Percentiles rank a stretch among this genome's conserved stretches.
These are phyloP conservation scores for Aurantiochytrium sp. DNA, from an alignment of 108 stramenopile species.

Conservation along the genomic window DNA sequence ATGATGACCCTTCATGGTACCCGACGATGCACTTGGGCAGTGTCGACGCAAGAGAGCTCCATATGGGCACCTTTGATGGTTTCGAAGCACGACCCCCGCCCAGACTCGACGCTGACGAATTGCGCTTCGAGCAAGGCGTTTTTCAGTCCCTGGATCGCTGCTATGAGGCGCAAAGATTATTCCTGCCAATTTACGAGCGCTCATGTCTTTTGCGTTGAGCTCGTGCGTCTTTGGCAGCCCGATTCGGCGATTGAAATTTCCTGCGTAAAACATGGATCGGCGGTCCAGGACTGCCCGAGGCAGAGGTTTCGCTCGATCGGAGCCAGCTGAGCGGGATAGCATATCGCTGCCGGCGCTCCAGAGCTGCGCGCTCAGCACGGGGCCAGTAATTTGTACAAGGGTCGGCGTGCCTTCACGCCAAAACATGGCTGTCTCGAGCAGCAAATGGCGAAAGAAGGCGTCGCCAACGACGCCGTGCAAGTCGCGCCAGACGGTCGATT, in stretches of 20 bases:
- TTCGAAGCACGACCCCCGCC: not conserved
- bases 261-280: not conserved
- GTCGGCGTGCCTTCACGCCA: not conserved
- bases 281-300: not conserved
- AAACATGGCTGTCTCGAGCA: not conserved
- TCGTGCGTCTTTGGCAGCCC: not conserved
- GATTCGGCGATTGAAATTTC: not conserved
- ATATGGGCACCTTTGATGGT: not conserved
- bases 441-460: not conserved
- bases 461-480: not conserved
- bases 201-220: not conserved
- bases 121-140: not conserved
- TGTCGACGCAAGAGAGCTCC: not conserved
- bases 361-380: not conserved
- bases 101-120: not conserved
- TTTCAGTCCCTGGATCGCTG: too few species aligned
- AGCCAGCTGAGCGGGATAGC: not conserved
- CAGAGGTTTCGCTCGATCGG: not conserved
- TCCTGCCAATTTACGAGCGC: not conserved
- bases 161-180: not conserved
- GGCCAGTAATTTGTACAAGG: not conserved
- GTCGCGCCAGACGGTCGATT: not conserved
- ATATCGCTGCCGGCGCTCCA: not conserved
- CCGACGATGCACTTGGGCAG: not conserved
- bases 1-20: not conserved